These are phyloP conservation scores for Podosphaera xanthii DNA, from an alignment of 2,329 filamentous ascomycete species.

Conservation along the genomic window DNA sequence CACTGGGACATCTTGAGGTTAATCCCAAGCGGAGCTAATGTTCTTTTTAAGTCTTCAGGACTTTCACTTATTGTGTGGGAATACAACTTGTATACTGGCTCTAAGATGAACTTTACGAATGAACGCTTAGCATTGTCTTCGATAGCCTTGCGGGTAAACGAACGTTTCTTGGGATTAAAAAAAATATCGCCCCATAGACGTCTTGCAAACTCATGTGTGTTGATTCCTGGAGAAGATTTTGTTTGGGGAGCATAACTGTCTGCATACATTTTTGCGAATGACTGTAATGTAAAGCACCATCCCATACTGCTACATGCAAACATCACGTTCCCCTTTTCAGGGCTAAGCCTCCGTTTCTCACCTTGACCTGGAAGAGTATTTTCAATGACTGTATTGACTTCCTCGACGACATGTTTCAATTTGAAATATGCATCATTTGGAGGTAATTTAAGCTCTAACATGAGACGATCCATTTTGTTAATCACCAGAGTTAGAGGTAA, in stretches of 20 bases:
- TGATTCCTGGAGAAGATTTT: conserved; percentile 33
- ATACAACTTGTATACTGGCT: conserved; percentile 95
- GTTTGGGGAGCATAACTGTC: conserved; percentile 40
- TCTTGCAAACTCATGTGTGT: conserved; percentile 59
- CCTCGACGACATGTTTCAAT: conserved; percentile 92
- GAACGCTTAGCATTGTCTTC: conserved; percentile 64
- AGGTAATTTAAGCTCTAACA: conserved; percentile 80
- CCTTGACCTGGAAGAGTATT: conserved; percentile 64
- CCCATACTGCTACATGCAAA: conserved; percentile 86
- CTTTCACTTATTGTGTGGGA: conserved; percentile 85
- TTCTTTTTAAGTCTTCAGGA: conserved; percentile 60
- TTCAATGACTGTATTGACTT: conserved; percentile 91
- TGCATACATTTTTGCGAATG: conserved; percentile 91
- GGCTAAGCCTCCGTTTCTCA: conserved; percentile 60
- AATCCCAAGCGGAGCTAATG: conserved; percentile 61
- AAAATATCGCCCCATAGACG: conserved; percentile 93
- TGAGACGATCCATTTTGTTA: conserved; percentile 94
- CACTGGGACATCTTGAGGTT: conserved; percentile 78
- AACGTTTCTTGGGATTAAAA: conserved; percentile 75
- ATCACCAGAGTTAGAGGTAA: conserved; percentile 74
- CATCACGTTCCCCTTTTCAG: conserved; percentile 94
- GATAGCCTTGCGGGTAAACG: conserved; percentile 69
- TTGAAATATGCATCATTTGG: conserved; percentile 97
- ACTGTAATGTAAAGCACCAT: conserved; percentile 89
- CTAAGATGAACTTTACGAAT: conserved; percentile 85